Evolutionary conservation across 371 early-diverging fungal genomes (phyloP), one percentile per base, ranked within the genome.

Genomic region (Mortierella sp.): DNA sequence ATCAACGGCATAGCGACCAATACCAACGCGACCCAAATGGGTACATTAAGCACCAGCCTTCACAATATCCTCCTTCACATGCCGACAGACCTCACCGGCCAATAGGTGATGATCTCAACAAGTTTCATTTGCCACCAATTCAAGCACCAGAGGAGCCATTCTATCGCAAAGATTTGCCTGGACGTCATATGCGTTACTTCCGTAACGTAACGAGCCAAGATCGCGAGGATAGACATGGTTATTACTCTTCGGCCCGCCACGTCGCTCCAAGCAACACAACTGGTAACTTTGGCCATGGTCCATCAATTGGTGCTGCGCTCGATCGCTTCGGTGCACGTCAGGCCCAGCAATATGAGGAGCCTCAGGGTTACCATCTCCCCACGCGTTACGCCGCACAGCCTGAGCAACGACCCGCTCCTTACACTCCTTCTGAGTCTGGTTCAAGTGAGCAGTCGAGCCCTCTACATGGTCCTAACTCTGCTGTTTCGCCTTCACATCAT

Each of bases 131-230:
- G 53, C 81, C 81, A 19, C 81, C 81, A 3, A 81, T 81, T 59
- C 62, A 69, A 45, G 69, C 69, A 36, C 81, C 81, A 0, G 81
- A 81, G 57, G 81, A 81, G 50, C 81, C 81, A 2, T 81, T 81
- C 63, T 81, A 81, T 43, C 72, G 81, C 16, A 75, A 65, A 19
- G 81, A 81, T 53, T 38, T 81, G 22, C 81, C 81, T 38, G 76
- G 76, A 59, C 81, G 81, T 28, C 81, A 81, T 40, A 81, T 81
- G 81, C 75, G 81, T 0, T 81, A 81, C 72, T 81, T 81, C 53
- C 68, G 75, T 60, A 75, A 81, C 48, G 81, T 81, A n/a, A 81
- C 81, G 15, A 72, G 76, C 32, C 66, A 74, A 64, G 81, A 81
- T 28, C 72, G 72, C 28, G 81, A 75, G 22, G 72, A 81, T 32